Base-by-base conservation (phyloP, 257 asterid species). In the Misopates orontium region DNA sequence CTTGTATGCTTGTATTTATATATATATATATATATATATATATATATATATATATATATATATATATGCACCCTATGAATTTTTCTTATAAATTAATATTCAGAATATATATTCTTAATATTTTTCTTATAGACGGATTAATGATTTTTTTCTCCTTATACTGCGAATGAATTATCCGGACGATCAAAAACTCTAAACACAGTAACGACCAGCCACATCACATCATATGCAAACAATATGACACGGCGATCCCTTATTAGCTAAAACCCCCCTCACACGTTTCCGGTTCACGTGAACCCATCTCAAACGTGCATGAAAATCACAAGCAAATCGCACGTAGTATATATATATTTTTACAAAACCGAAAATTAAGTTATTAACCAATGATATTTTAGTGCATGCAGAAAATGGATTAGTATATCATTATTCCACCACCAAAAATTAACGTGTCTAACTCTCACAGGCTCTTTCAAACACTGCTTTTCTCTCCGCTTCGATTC, bases 251-350 rank as follows among this genome's bases (percentile, higher is more conserved):
- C 14, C 22, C 42, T 31, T 42, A 60, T 69, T 60, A 11, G 24
- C 23, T 1, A 8, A 24, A 56, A 56, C 25, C 12, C 63, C 44
- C 54, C 24, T n/a, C 41, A 36, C 63, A 14, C 62, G 24, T 32
- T 51, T 20, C 22, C 36, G 17, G 23, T 60, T 51, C 74, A 70
- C 74, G 65, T 62, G 64, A 42, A 48, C 19, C 17, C 18, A 5
- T 0, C 56, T 9, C 72, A 57, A 4, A 24, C 44, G 5, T 56
- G 63, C 75, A 70, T 64, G 75, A 53, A 62, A 4, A 60, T 4
- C 52, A 60, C 52, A 60, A 40, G 52, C 31, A 58, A n/a, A n/a
- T n/a, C n/a, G 11, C 42, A 14, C 44, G 10, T 18, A 16, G 17
- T n/a, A 56, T 5, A 56, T 3, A 1, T 15, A 4, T 0, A n/a